Conservation (phyloP, 331 rosid genomes). For the Cydonia oblonga region DNA sequence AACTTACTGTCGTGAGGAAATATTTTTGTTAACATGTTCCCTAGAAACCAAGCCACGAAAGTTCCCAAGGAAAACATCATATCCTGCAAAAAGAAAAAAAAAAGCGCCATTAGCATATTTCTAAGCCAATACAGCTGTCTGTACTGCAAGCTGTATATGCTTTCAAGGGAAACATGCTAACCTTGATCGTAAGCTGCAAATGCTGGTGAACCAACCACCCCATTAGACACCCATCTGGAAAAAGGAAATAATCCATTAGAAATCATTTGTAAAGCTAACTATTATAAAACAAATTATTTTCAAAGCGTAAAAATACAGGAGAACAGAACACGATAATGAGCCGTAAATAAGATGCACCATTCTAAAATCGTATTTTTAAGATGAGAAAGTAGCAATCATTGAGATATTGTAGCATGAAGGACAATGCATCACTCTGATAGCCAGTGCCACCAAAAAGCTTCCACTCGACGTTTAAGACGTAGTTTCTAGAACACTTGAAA, state of each 20-base stretch:
- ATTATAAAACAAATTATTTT: not conserved
- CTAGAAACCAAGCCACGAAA: conserved; percentile 88
- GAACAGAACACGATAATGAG: not conserved
- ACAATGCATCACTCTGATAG: not conserved
- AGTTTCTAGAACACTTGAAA: not conserved
- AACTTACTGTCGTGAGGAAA: conserved; percentile 76
- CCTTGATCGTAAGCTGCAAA: conserved; percentile 99
- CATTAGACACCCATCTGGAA: conserved; percentile 92
- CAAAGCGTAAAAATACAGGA: not conserved
- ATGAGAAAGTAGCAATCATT: not conserved
- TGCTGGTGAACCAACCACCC: conserved; percentile 95
- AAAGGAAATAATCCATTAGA: conserved; percentile 5
- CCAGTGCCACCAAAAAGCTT: not conserved
- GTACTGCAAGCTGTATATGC: not conserved
- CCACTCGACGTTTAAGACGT: not conserved
- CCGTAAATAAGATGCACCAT: not conserved
- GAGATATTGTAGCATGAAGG: not conserved
- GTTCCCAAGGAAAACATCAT: conserved; percentile 87
- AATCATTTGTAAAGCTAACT: not conserved
- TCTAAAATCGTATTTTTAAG: not conserved
- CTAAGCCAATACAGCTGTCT: not conserved
- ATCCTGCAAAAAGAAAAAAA: conserved; percentile 38
- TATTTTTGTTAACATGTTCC: conserved; percentile 70
- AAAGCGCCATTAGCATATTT: not conserved
- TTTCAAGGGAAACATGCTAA: conserved; percentile 19